Conservation (phyloP, 2,329 filamentous ascomycete species). For the Microcyclosporella mali region DNA sequence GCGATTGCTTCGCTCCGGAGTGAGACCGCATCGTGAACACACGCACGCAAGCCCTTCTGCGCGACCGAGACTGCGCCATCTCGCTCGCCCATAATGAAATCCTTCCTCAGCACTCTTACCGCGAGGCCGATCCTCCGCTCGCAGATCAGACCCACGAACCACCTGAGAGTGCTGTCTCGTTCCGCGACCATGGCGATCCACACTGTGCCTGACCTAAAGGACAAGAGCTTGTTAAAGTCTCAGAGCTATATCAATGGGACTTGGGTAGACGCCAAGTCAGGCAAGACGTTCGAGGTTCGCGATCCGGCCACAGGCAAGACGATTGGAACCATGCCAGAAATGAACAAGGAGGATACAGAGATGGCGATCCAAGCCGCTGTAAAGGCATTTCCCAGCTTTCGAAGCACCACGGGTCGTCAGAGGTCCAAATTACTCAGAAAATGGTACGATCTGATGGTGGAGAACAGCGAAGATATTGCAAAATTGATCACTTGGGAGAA, state of each 20-base stretch:
- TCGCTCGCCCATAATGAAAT: slow-evolving; percentile 16
- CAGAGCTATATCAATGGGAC: slow-evolving; percentile 85
- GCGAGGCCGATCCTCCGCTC: slow-evolving; percentile 16
- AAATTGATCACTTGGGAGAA: slow-evolving; percentile 86
- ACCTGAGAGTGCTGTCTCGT: slow-evolving; percentile 17
- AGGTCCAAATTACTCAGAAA: slow-evolving; percentile 66
- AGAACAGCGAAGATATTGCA: slow-evolving; percentile 73
- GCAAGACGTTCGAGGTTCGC: slow-evolving; percentile 84
- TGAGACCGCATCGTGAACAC: background rate
- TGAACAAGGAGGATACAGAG: slow-evolving; percentile 69
- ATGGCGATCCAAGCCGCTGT: slow-evolving; percentile 77
- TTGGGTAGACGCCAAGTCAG: slow-evolving; percentile 79
- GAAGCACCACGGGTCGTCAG: slow-evolving; percentile 65
- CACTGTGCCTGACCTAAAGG: slow-evolving; percentile 36
- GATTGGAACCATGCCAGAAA: slow-evolving; percentile 81
- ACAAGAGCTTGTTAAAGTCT: slow-evolving; percentile 66
- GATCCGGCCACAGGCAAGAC: slow-evolving; percentile 77
- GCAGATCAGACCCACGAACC: slow-evolving; percentile 19
- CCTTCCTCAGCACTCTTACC: slow-evolving; percentile 16
- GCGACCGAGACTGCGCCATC: background rate
- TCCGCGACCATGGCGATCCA: slow-evolving; percentile 11
- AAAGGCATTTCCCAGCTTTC: slow-evolving; percentile 66
- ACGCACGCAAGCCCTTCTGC: background rate
- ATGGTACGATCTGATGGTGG: slow-evolving; percentile 76
- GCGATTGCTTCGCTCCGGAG: background rate